phyloP scores from a whole-genome alignment of 108 stramenopile genomes.

The Skeletonema grethae region DNA sequence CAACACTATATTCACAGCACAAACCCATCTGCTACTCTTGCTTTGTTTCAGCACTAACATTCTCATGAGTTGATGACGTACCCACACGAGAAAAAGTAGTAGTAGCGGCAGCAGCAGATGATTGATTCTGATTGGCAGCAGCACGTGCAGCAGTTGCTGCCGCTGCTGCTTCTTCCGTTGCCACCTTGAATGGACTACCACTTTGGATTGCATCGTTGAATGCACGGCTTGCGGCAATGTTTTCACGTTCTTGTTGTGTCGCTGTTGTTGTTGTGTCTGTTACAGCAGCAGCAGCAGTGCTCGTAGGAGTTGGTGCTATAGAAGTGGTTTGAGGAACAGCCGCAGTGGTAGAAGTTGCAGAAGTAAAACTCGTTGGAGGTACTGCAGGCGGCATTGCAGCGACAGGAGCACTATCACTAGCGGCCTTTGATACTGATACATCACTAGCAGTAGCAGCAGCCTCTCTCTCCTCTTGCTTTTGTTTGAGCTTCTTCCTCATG shows the following conservation, averaged over 20 bases:
- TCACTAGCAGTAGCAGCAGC: neutral
- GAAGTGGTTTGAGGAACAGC: neutral
- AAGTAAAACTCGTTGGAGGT: neutral
- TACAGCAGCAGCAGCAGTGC: neutral
- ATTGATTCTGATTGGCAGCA: neutral
- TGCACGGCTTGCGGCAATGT: neutral
- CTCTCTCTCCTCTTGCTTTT: neutral
- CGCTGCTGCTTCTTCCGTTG: neutral
- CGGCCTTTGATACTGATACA: neutral
- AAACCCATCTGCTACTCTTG: no score
- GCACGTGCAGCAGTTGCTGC: neutral
- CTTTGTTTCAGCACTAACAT: no score
- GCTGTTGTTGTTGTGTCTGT: neutral
- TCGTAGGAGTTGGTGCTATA: neutral
- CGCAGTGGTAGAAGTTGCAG: neutral
- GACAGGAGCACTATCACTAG: neutral
- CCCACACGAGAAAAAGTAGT: no score
- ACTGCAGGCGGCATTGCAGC: neutral
- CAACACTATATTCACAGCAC: no score
- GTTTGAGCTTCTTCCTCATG: slow-evolving; percentile 19
- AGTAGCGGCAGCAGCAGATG: no score
- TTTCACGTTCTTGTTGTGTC: neutral
- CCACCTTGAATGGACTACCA: neutral
- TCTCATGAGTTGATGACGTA: no score
- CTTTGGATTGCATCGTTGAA: neutral